Conservation (phyloP, 768 basidiomycete species). For the Coprinopsis strossmayeri region DNA sequence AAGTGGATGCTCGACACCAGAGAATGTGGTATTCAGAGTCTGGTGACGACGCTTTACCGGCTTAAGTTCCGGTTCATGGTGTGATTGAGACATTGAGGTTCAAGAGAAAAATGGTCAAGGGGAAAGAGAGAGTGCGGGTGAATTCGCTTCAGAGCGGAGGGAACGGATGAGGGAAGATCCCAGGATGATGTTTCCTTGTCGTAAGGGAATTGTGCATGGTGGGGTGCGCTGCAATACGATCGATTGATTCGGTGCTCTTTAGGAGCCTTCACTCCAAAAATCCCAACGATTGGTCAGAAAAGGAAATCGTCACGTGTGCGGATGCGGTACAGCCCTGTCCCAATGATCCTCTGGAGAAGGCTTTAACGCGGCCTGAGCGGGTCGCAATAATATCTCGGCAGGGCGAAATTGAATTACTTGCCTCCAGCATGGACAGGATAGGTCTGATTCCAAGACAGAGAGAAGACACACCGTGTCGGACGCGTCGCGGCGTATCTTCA, state of each 20-base stretch:
- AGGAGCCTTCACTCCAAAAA: slow-evolving; percentile 22
- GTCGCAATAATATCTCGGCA: too few species aligned
- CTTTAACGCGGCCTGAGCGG: too few species aligned
- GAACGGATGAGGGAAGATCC: slow-evolving; percentile 17
- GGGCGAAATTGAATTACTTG: too few species aligned
- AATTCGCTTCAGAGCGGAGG: slow-evolving; percentile 10
- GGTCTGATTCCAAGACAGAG: too few species aligned
- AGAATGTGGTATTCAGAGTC: slow-evolving; percentile 56
- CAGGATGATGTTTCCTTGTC: neutral
- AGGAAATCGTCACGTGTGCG: slow-evolving; percentile 18
- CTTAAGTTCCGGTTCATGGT: slow-evolving; percentile 14
- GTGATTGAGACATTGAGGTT: slow-evolving; percentile 23
- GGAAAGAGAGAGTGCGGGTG: slow-evolving; percentile 10
- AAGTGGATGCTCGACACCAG: slow-evolving; percentile 53
- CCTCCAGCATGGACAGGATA: too few species aligned
- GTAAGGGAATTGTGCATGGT: slow-evolving; percentile 13
- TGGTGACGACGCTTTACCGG: slow-evolving; percentile 41
- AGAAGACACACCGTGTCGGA: too few species aligned
- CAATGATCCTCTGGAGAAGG: too few species aligned
- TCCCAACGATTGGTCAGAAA: slow-evolving; percentile 20
- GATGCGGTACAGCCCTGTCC: too few species aligned
- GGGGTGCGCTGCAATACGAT: slow-evolving; percentile 20
- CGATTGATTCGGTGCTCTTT: slow-evolving; percentile 28
- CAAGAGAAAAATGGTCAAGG: neutral
- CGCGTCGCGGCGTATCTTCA: too few species aligned